Base-by-base conservation (phyloP, 1,284 basidiomycete species). In the Cystobasidium sp. region DNA sequence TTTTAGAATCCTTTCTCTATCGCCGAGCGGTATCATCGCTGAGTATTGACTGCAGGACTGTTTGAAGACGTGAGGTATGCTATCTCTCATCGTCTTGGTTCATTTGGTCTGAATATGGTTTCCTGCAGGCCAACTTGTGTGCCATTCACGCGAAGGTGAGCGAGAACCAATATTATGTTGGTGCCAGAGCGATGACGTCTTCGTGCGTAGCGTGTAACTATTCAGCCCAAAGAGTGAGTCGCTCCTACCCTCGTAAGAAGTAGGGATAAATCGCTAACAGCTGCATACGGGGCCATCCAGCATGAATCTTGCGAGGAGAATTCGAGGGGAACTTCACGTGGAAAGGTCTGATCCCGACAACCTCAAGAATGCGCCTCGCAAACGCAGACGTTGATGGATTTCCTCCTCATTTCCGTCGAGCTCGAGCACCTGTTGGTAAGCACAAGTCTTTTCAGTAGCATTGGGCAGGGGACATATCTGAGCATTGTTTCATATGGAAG, bases 221-320 rank as follows among this genome's bases (percentile, higher is more conserved):
- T 72, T 14, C 69, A 72, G 51, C 69, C 69, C 6, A 64, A 64
- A 39, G 69, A 72, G 68, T 70, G 37, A 5, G 68, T 12, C 53
- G 1, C 7, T 46, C 39, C 16, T 9, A 7, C 39, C 10, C 39
- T 44, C n/a, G 31, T 31, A 31, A 31, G 31, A 5, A 31, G 31
- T 22, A 22, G 3, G 14, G 1, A 12, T 37, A 31, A 14, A 31
- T 12, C 14, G 24, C 20, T 16, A 16, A 24, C 18, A 12, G 53
- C 14, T 37, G 53, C 10, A 14, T 31, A 49, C 24, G n/a, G 18
- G 1, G 39, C 18, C 22, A 6, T 39, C 6, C 58, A 70, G 68
- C 61, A 72, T 72, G 59, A 61, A 64, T n/a, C 62, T 72, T 3
- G 69, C 69, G 14, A 46, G 59, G 22, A 61, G 69, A 6, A 64